Percentiles rank a stretch among this genome's conserved stretches.
phyloP scores from a whole-genome alignment of 306 rosid genomes.

The Urtica urens region DNA sequence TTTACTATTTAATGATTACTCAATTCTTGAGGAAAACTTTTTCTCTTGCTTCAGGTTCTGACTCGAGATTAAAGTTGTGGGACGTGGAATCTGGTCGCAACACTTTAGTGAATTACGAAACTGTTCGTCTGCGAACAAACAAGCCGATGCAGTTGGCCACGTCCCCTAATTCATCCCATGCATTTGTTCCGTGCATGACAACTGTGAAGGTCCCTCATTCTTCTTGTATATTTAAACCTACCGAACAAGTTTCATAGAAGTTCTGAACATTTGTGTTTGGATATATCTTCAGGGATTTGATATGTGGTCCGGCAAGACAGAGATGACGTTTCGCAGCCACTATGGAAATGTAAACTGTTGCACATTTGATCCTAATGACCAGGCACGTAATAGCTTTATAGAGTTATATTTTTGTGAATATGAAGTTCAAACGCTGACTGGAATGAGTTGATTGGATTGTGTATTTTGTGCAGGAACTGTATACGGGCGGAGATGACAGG shows the following conservation, averaged over 20 bases:
- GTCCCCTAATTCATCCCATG: constrained; percentile 46
- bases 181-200: constrained; percentile 95
- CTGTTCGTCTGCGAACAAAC: constrained; percentile 68
- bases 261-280: background rate
- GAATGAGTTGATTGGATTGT: background rate
- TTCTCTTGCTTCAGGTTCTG: constrained; percentile 53
- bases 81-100: constrained; percentile 83
- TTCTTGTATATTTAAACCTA: constrained; percentile 2
- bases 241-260: no score
- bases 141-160: constrained; percentile 90
- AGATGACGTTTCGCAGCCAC: constrained; percentile 61
- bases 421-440: background rate
- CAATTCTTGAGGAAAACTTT: background rate
- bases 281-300: constrained; percentile 54
- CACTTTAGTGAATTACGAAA: constrained; percentile 91
- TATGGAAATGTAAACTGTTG: constrained; percentile 78
- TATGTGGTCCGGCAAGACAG: constrained; percentile 74
- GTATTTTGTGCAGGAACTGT: constrained; percentile 52
- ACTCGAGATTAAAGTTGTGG: constrained; percentile 91
- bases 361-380: constrained; percentile 69
- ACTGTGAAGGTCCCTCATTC: constrained; percentile 52
- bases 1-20: no score
- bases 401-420: background rate
- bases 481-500: constrained; percentile 87
- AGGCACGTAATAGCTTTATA: constrained; percentile 29